These are phyloP conservation scores for Aspergillus sp. DNA, from an alignment of 2,329 filamentous ascomycete species.

Conservation along the genomic window DNA sequence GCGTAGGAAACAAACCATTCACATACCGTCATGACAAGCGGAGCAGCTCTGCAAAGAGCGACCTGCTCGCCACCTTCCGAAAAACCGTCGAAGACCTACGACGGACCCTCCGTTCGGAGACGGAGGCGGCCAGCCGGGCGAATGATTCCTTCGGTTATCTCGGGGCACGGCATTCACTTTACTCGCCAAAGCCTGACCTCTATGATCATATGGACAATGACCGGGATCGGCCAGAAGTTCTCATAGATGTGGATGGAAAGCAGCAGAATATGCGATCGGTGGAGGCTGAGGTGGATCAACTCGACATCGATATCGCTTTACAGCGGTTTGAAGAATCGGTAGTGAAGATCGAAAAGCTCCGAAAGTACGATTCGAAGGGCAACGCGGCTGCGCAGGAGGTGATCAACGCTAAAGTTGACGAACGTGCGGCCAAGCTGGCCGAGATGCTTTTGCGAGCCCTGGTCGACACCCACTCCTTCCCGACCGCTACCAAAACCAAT, in stretches of 20 bases:
- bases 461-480: conserved; percentile 72
- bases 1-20: conserved; percentile 85
- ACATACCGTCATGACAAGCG: conserved; percentile 88
- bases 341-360: conserved; percentile 76
- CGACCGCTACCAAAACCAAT: conserved; percentile 73
- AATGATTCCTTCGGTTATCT: conserved; percentile 85
- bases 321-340: conserved; percentile 87
- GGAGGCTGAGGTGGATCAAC: conserved; percentile 88
- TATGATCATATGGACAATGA: conserved; percentile 74
- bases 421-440: conserved; percentile 75
- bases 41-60: conserved; percentile 73
- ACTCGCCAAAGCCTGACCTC: conserved; percentile 72
- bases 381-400: conserved; percentile 88
- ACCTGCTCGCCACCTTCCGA: conserved; percentile 81
- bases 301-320: conserved; percentile 92
- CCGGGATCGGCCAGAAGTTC: conserved; percentile 69
- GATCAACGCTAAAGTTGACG: conserved; percentile 86
- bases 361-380: conserved; percentile 73
- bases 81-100: conserved; percentile 91
- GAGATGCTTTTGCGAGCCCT: conserved; percentile 74
- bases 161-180: conserved; percentile 70
- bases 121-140: conserved; percentile 79
- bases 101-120: conserved; percentile 78
- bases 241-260: conserved; percentile 94
- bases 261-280: conserved; percentile 96